phyloP scores from a whole-genome alignment of 2,329 filamentous ascomycete genomes.

The Lithohypha guttulata region DNA sequence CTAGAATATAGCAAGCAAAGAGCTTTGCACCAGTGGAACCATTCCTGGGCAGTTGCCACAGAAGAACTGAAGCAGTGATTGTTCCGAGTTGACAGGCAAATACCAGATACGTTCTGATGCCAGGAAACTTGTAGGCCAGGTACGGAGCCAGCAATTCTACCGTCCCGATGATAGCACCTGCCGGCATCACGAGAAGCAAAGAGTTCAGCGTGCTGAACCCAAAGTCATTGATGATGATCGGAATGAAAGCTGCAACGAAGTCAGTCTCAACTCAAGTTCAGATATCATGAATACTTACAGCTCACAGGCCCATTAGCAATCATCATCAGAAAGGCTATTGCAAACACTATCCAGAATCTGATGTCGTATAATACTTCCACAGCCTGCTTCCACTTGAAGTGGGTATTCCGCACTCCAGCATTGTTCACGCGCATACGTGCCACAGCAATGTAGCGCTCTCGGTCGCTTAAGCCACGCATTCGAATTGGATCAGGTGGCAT shows the following conservation, averaged over 20 bases:
- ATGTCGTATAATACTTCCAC: constrained; percentile 47
- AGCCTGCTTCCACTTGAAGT: constrained; percentile 50
- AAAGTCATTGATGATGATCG: constrained; percentile 60
- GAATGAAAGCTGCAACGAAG: too few relatives aligned
- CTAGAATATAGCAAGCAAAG: constrained; percentile 41
- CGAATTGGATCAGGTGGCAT: constrained; percentile 53
- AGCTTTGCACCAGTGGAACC: constrained; percentile 34
- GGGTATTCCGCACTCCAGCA: constrained; percentile 51
- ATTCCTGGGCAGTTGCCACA: constrained; percentile 36
- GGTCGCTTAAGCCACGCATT: constrained; percentile 56
- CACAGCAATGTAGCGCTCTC: constrained; percentile 54
- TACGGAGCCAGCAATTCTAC: constrained; percentile 32
- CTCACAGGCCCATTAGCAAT: constrained; percentile 54
- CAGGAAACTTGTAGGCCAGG: constrained; percentile 29
- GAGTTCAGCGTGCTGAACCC: constrained; percentile 53
- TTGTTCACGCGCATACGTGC: constrained; percentile 53
- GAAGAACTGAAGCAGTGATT: constrained; percentile 32
- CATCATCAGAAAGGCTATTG: constrained; percentile 59
- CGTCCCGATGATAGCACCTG: constrained; percentile 30
- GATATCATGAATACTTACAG: too few relatives aligned
- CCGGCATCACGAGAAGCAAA: constrained; percentile 49
- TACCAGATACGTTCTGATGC: constrained; percentile 31
- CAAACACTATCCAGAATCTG: constrained; percentile 51
- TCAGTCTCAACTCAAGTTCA: too few relatives aligned
- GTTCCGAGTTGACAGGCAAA: constrained; percentile 33